These are phyloP conservation scores for Lachnellula cervina DNA, from an alignment of 2,329 filamentous ascomycete species.

Conservation along the genomic window DNA sequence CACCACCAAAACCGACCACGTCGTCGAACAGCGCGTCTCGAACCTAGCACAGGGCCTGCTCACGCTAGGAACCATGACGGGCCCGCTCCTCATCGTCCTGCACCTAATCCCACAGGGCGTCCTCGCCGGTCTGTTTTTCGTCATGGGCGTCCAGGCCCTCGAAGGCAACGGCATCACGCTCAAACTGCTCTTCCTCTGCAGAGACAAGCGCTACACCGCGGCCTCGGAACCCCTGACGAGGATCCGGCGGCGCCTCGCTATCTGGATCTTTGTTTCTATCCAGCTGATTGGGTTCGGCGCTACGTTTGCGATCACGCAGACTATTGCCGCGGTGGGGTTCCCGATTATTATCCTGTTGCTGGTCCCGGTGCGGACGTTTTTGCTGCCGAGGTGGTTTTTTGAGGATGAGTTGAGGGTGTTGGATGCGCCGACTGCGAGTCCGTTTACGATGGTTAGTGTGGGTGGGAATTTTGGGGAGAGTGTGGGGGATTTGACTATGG, in stretches of 20 bases:
- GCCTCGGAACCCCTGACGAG: conserved; percentile 53
- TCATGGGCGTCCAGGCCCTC: conserved; percentile 78
- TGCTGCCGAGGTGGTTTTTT: conserved; percentile 37
- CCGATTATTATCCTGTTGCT: conserved; percentile 39
- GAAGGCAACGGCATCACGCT: conserved; percentile 71
- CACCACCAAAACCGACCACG: conserved; percentile 49
- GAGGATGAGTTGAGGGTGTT: conserved; percentile 24
- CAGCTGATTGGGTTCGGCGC: conserved; percentile 68
- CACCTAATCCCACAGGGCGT: conserved; percentile 77
- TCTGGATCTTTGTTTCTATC: conserved; percentile 67
- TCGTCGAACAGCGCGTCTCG: conserved; percentile 75
- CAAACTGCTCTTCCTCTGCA: conserved; percentile 65
- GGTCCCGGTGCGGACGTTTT: conserved; percentile 26
- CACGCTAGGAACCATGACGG: conserved; percentile 73
- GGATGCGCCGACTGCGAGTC: conserved; percentile 66
- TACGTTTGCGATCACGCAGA: conserved; percentile 80
- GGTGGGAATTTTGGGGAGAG: conserved; percentile 34
- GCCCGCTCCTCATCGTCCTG: conserved; percentile 67
- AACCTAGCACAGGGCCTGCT: conserved; percentile 75
- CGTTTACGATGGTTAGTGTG: conserved; percentile 31
- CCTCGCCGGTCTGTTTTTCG: conserved; percentile 75
- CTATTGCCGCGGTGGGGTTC: conserved; percentile 76
- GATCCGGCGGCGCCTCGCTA: conserved; percentile 56
- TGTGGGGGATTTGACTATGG: conserved; percentile 4
- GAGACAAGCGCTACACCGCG: conserved; percentile 60